Percentiles rank a stretch among this genome's conserved stretches.
phyloP scores from a whole-genome alignment of 2,329 filamentous ascomycete genomes.

The Zasmidium angulare region DNA sequence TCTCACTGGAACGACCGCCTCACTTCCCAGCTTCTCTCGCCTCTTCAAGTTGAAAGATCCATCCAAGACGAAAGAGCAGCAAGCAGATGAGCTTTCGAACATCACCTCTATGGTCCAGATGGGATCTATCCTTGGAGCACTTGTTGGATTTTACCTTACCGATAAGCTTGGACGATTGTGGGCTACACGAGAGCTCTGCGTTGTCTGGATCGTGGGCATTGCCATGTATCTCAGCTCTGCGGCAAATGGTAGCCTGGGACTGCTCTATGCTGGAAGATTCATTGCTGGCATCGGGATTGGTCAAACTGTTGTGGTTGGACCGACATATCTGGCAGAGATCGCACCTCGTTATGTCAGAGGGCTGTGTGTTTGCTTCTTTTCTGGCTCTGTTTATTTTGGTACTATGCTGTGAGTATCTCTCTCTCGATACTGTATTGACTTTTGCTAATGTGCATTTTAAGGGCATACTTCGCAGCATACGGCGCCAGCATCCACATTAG shows the following conservation, averaged over 20 bases:
- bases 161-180: slow-evolving; percentile 43
- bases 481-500: slow-evolving; percentile 55
- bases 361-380: slow-evolving; percentile 69
- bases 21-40: slow-evolving; percentile 60
- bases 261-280: slow-evolving; percentile 63
- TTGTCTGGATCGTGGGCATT: slow-evolving; percentile 45
- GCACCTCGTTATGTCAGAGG: slow-evolving; percentile 61
- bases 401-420: slow-evolving; percentile 57
- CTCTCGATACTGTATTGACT: not conserved
- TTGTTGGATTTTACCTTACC: slow-evolving; percentile 56
- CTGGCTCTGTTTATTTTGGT: slow-evolving; percentile 67
- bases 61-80: slow-evolving; percentile 46
- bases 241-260: slow-evolving; percentile 36
- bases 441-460: slow-evolving; percentile 69
- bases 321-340: slow-evolving; percentile 61
- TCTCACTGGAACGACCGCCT: slow-evolving; percentile 57
- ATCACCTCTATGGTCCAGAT: slow-evolving; percentile 79
- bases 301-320: slow-evolving; percentile 45
- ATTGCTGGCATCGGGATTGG: slow-evolving; percentile 55
- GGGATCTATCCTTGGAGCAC: slow-evolving; percentile 68
- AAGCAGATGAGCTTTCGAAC: slow-evolving; percentile 68
- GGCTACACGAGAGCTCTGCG: slow-evolving; percentile 43
- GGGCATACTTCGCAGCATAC: slow-evolving; percentile 72
- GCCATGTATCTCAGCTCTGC: slow-evolving; percentile 43
- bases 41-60: slow-evolving; percentile 51